A percentile compares a stretch with the other conserved stretches of the same genome.
phyloP scores from a whole-genome alignment of 768 basidiomycete species.

The Suillus americanus region DNA sequence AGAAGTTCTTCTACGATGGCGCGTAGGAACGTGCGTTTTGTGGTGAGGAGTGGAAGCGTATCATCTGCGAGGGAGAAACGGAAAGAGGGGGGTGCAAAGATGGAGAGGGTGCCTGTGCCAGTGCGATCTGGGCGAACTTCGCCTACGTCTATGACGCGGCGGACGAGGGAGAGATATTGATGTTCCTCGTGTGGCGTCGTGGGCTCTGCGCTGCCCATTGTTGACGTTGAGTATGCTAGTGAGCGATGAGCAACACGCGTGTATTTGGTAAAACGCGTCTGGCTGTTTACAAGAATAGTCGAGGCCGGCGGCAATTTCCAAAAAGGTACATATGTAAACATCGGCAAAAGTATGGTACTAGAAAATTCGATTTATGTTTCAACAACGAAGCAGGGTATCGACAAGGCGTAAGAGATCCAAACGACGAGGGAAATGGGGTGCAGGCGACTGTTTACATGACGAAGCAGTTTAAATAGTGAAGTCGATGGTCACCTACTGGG shows the following conservation, averaged over 20 bases:
- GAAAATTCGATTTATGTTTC: neutral
- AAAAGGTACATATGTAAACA: neutral
- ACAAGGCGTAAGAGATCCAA: neutral
- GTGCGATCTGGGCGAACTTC: constrained; percentile 87
- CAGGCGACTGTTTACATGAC: neutral
- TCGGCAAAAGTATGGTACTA: neutral
- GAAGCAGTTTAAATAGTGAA: neutral
- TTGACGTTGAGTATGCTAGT: neutral
- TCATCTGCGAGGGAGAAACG: constrained; percentile 82
- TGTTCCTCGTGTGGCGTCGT: constrained; percentile 66
- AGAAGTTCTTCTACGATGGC: constrained; percentile 93
- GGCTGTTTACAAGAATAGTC: neutral
- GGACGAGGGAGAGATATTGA: constrained; percentile 86
- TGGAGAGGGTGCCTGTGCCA: constrained; percentile 88
- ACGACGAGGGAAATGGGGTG: neutral
- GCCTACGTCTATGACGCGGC: constrained; percentile 71
- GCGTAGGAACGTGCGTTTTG: constrained; percentile 90
- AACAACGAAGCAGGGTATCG: neutral
- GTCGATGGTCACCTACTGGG: neutral
- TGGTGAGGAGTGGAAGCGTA: constrained; percentile 87
- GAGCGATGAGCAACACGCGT: neutral
- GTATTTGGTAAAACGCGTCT: neutral
- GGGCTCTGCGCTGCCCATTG: constrained; percentile 9
- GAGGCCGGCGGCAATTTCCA: neutral
- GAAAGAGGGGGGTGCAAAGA: constrained; percentile 89